Evolutionary conservation across 1,284 basidiomycete genomes (phyloP).

Genomic region (Takashimella tepidaria): DNA sequence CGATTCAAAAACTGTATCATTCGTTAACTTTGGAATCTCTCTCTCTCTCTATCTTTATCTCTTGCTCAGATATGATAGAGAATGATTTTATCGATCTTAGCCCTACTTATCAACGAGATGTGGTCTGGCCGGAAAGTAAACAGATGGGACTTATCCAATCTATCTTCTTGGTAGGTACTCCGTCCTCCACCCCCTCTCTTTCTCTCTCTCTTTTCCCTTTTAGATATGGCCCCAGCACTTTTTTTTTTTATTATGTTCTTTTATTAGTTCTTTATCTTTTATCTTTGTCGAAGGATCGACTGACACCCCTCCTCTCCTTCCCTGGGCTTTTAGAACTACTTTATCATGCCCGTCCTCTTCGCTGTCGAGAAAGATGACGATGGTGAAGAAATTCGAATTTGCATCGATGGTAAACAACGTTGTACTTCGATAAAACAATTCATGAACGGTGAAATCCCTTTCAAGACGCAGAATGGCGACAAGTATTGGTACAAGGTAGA

Average conservation of each 20-base stretch:
- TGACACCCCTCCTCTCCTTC: no score
- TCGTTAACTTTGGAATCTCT: no score
- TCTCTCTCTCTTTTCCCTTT: slow-evolving; percentile 6
- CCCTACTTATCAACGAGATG: slow-evolving; percentile 43
- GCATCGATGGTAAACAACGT: slow-evolving; percentile 47
- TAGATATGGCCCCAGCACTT: no score
- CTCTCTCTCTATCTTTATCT: no score
- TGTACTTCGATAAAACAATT: slow-evolving; percentile 38
- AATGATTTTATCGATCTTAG: slow-evolving; percentile 31
- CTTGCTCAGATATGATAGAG: slow-evolving; percentile 37
- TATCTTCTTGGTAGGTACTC: slow-evolving; percentile 29
- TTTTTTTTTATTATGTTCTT: no score
- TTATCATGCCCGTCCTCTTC: slow-evolving; percentile 43
- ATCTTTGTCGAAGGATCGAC: no score
- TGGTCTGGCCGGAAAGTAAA: slow-evolving; percentile 39
- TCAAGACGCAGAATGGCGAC: slow-evolving; percentile 21
- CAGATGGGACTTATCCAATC: slow-evolving; percentile 32
- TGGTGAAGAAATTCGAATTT: slow-evolving; percentile 24
- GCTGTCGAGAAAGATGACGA: slow-evolving; percentile 15
- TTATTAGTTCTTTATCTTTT: no score
- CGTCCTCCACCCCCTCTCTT: no score
- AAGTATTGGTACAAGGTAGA: slow-evolving; percentile 30
- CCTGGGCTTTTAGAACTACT: slow-evolving; percentile 47
- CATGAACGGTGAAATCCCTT: slow-evolving; percentile 40
- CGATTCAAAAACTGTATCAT: no score